phyloP scores from a whole-genome alignment of 768 basidiomycete genomes.

The Calocera cornea region DNA sequence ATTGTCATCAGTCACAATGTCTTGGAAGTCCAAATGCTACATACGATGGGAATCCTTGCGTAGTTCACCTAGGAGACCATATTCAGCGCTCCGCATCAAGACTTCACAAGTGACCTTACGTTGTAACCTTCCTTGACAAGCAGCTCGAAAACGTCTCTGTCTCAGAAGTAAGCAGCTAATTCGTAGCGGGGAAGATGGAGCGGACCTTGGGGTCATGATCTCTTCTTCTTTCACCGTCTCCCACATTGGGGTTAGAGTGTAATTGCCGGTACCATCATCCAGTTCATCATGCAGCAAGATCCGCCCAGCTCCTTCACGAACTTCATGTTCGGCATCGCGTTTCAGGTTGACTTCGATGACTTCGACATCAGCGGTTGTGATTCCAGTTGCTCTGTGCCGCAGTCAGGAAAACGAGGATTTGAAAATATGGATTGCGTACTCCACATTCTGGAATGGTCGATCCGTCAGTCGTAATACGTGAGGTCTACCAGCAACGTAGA shows the following conservation, averaged over 20 bases:
- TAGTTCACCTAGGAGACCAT: conserved; percentile 53
- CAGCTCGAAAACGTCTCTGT: conserved; percentile 57
- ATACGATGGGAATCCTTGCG: conserved; percentile 76
- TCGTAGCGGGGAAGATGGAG: background rate
- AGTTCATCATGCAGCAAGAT: conserved; percentile 91
- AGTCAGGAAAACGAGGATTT: background rate
- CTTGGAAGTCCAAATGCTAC: conserved; percentile 19
- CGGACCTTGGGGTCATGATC: conserved; percentile 58
- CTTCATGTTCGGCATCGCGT: conserved; percentile 71
- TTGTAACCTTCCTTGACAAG: conserved; percentile 64
- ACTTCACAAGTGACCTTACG: conserved; percentile 28
- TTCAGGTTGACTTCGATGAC: conserved; percentile 81
- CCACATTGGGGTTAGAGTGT: conserved; percentile 89
- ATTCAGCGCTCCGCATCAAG: conserved; percentile 9
- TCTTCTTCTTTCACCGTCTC: conserved; percentile 69
- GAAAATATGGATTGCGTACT: conserved; percentile 36
- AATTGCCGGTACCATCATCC: conserved; percentile 80
- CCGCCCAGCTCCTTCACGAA: conserved; percentile 52
- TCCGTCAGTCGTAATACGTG: conserved; percentile 83
- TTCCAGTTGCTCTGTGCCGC: conserved; percentile 66
- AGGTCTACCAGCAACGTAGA: conserved; percentile 74
- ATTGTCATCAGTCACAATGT: conserved; percentile 5
- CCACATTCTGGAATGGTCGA: conserved; percentile 84
- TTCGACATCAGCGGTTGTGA: conserved; percentile 81
- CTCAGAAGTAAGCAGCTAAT: background rate